phyloP scores from a whole-genome alignment of 129 eudicot species.

The Erigeron canadensis region DNA sequence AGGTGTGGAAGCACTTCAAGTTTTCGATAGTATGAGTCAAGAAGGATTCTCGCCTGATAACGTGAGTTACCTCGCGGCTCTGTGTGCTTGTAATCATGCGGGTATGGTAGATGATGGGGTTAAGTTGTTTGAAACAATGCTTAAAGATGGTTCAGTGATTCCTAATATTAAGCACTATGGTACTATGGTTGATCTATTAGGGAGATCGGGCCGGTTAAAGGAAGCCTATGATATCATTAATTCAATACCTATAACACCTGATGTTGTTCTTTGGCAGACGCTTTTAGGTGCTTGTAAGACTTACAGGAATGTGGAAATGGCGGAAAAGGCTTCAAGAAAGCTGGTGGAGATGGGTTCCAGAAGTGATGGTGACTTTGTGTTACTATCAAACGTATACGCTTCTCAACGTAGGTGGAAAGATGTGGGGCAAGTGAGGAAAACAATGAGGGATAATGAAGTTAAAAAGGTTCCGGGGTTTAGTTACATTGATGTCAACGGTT shows the following conservation, averaged over 20 bases:
- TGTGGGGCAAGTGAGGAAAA: constrained; percentile 69
- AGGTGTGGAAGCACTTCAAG: constrained; percentile 54
- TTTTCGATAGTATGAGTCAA: constrained; percentile 44
- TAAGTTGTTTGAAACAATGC: constrained; percentile 54
- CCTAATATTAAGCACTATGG: constrained; percentile 85
- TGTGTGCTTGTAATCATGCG: constrained; percentile 87
- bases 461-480: constrained; percentile 89
- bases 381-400: constrained; percentile 78
- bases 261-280: constrained; percentile 90
- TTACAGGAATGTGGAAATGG: constrained; percentile 70
- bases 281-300: constrained; percentile 81
- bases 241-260: constrained; percentile 74
- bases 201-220: constrained; percentile 71
- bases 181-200: constrained; percentile 76
- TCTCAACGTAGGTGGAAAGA: constrained; percentile 88
- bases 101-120: constrained; percentile 83
- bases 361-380: constrained; percentile 74
- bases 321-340: constrained; percentile 76
- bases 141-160: constrained; percentile 32
- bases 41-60: constrained; percentile 49
- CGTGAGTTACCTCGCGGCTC: constrained; percentile 61
- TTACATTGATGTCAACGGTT: constrained; percentile 63
- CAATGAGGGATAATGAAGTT: constrained; percentile 65
- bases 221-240: constrained; percentile 60
- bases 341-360: constrained; percentile 82